A percentile compares a stretch with the other conserved stretches of the same genome.
Conservation (phyloP, 208 protist species). For the Wallacemonas sp. region DNA sequence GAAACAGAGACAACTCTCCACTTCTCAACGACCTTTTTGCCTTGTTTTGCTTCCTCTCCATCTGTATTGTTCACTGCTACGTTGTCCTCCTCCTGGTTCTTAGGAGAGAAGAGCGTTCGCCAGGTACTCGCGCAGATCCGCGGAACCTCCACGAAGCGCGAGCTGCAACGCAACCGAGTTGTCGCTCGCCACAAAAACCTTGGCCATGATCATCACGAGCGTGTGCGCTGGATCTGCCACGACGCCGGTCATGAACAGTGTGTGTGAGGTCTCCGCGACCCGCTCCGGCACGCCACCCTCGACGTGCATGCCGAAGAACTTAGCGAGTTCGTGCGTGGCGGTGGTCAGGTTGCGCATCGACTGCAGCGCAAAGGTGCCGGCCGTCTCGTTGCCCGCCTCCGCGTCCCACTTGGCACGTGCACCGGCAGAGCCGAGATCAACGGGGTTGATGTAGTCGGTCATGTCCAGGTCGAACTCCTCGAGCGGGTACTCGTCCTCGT, state of each 20-base stretch:
- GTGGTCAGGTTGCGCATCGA: constrained; percentile 88
- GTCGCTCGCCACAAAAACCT: constrained; percentile 77
- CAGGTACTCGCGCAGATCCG: constrained; percentile 77
- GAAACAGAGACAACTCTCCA: background rate
- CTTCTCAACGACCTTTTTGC: no score
- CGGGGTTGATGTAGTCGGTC: constrained; percentile 75
- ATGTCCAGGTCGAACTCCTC: constrained; percentile 86
- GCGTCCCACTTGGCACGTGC: constrained; percentile 46
- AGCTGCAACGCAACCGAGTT: constrained; percentile 78
- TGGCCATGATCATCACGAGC: constrained; percentile 71
- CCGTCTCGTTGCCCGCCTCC: constrained; percentile 65
- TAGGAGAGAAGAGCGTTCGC: constrained; percentile 68
- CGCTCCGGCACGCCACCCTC: constrained; percentile 72
- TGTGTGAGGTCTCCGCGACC: constrained; percentile 72
- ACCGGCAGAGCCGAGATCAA: constrained; percentile 37
- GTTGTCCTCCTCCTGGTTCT: no score
- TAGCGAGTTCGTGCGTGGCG: constrained; percentile 74
- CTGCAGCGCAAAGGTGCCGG: constrained; percentile 76
- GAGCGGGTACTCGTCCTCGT: constrained; percentile 83
- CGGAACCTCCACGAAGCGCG: constrained; percentile 62
- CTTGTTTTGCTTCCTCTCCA: background rate
- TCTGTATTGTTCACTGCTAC: no score
- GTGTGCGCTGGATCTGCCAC: constrained; percentile 58
- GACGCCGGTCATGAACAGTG: constrained; percentile 75
- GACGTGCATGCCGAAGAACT: constrained; percentile 88